Percentiles rank a stretch among this genome's conserved stretches.
Conservation (phyloP, 2,329 filamentous ascomycete species). For the Tothia fuscella region DNA sequence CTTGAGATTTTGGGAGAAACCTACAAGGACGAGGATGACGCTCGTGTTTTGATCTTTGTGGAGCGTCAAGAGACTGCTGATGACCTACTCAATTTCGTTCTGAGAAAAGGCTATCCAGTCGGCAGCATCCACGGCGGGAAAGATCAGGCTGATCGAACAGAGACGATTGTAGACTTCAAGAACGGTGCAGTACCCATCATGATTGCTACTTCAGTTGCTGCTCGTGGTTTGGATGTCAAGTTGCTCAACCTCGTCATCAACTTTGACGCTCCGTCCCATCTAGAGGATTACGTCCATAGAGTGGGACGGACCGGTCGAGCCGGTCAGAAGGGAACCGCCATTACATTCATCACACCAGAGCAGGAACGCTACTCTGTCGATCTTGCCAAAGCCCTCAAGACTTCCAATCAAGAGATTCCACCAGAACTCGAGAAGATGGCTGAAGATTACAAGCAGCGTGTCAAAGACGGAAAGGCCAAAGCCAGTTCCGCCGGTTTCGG, state of each 20-base stretch:
- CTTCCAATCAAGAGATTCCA: slow-evolving; percentile 64
- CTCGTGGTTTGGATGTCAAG: slow-evolving; percentile 89
- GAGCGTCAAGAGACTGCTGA: slow-evolving; percentile 86
- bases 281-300: slow-evolving; percentile 94
- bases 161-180: slow-evolving; percentile 88
- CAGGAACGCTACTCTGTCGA: slow-evolving; percentile 85
- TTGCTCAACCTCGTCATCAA: slow-evolving; percentile 93
- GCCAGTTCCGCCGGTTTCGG: slow-evolving; percentile 81
- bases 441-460: slow-evolving; percentile 69
- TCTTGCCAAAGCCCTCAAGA: slow-evolving; percentile 81
- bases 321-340: slow-evolving; percentile 85
- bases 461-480: slow-evolving; percentile 72
- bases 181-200: slow-evolving; percentile 79
- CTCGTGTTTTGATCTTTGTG: slow-evolving; percentile 80
- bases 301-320: slow-evolving; percentile 88
- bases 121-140: slow-evolving; percentile 92
- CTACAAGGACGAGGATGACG: slow-evolving; percentile 72
- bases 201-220: slow-evolving; percentile 89
- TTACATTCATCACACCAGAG: slow-evolving; percentile 85
- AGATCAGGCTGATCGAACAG: slow-evolving; percentile 86
- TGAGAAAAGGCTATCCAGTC: slow-evolving; percentile 77
- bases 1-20: slow-evolving; percentile 79
- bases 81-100: slow-evolving; percentile 61
- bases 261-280: slow-evolving; percentile 83
- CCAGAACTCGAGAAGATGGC: slow-evolving; percentile 51